Conservation (phyloP, 345 rosid species). For the Tarenaya hassleriana region DNA sequence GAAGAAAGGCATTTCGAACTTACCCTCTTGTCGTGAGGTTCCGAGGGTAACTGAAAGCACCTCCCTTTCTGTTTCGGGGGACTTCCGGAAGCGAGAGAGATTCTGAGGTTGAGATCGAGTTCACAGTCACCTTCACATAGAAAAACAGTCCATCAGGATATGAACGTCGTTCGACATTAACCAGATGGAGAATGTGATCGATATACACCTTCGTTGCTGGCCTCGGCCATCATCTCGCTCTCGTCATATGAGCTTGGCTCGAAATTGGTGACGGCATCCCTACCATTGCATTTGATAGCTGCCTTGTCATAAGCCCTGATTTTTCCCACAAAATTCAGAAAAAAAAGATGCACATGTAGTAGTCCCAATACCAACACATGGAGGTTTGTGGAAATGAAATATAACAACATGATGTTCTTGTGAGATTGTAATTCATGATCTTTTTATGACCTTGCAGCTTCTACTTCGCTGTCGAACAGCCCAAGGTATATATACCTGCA, state of each 20-base stretch:
- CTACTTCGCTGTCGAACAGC: slow-evolving; percentile 95
- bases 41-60: slow-evolving; percentile 21
- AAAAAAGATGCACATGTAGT: slow-evolving; percentile 12
- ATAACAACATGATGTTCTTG: no score
- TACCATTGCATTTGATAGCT: slow-evolving; percentile 76
- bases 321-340: slow-evolving; percentile 54
- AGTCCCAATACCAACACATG: background rate
- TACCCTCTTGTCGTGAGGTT: slow-evolving; percentile 19
- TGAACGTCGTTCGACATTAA: background rate
- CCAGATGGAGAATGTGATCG: background rate
- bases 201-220: slow-evolving; percentile 45
- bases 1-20: no score
- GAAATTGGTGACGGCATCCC: slow-evolving; percentile 93
- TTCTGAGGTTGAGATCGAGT: slow-evolving; percentile 32
- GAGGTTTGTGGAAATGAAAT: slow-evolving; percentile 36
- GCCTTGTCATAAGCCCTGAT: slow-evolving; percentile 98
- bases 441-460: slow-evolving; percentile 93
- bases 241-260: slow-evolving; percentile 66
- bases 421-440: slow-evolving; percentile 57
- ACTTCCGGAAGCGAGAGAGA: slow-evolving; percentile 23
- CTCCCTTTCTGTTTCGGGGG: slow-evolving; percentile 22
- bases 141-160: background rate
- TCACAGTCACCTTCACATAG: slow-evolving; percentile 21
- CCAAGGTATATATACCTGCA: slow-evolving; percentile 99
- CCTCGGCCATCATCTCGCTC: slow-evolving; percentile 45